Conservation (phyloP, 495 filamentous ascomycete genomes). For the Daldinia caldariorum region DNA sequence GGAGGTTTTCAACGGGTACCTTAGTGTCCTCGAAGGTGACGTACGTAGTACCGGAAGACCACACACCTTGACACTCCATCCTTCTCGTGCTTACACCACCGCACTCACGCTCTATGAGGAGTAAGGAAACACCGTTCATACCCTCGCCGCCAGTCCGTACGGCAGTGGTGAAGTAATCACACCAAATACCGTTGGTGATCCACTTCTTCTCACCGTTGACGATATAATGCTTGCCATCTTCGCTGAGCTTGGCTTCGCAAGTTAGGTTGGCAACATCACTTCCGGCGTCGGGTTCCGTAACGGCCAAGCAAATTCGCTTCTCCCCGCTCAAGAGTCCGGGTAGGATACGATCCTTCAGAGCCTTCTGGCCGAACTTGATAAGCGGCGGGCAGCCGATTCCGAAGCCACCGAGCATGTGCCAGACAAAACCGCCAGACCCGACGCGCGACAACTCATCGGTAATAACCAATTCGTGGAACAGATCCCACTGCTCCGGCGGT, state of each 20-base stretch:
- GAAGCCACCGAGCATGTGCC: constrained; percentile 95
- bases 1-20: constrained; percentile 96
- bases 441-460: constrained; percentile 92
- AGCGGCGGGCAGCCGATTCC: constrained; percentile 93
- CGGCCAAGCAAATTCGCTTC: constrained; percentile 85
- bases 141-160: constrained; percentile 87
- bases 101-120: constrained; percentile 80
- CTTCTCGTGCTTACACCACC: constrained; percentile 89
- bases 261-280: constrained; percentile 92
- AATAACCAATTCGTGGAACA: constrained; percentile 95
- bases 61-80: constrained; percentile 99
- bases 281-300: constrained; percentile 67
- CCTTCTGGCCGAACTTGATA: constrained; percentile 90
- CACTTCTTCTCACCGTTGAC: constrained; percentile 99
- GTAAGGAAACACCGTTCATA: constrained; percentile 89
- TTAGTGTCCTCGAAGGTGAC: constrained; percentile 98
- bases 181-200: constrained; percentile 98
- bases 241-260: constrained; percentile 90
- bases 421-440: constrained; percentile 94
- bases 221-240: constrained; percentile 98
- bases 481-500: constrained; percentile 89
- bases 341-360: constrained; percentile 76
- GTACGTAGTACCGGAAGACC: constrained; percentile 93
- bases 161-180: constrained; percentile 96
- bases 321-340: constrained; percentile 89